Base-by-base conservation (phyloP, 202 grass and related monocot species). In the Bolboschoenoplectus hybrid region DNA sequence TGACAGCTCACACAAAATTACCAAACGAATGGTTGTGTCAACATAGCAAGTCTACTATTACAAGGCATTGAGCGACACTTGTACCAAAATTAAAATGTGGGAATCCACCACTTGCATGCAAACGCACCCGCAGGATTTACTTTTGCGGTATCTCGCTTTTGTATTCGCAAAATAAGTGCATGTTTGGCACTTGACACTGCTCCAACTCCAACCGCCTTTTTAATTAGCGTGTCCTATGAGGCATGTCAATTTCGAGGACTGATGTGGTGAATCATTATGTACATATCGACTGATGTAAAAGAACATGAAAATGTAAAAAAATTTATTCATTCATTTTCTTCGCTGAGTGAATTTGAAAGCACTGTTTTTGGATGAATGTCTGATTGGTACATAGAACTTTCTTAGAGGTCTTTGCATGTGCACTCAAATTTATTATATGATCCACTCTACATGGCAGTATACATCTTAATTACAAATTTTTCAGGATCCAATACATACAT, bases 91-190 rank as follows among this genome's bases (percentile, higher is more conserved):
- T 10, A 36, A 58, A 5, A 52, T 11, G 2, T 45, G 51, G 61
- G 82, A 34, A 64, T 84, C 82, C 82, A 57, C 64, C 82, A 71
- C 82, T 70, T 68, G 66, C 82, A 84, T 84, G 82, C 40, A 84
- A 67, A 13, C 5, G 19, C 26, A 84, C 41, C 64, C 43, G 41
- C 81, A 84, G 7, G 74, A 84, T 84, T 84, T 70, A 56, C 64
- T 84, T 67, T 44, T 81, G 57, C 10, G 10, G 17, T 41, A 65
- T 82, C 56, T 65, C 40, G 34, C 39, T 45, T 53, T 71, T 70
- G 64, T 70, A 45, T 44, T 49, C 35, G n/a, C 8, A 69, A 16
- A 84, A 70, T 84, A 40, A 84, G 71, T 84, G 45, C 82, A 56
- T 84, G 82, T 36, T 80, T 60, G 53, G 75, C 74, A 68, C 65